Percentiles rank a stretch among this genome's conserved stretches.
Evolutionary conservation across 2,329 filamentous ascomycete species (phyloP).

Genomic region (Talaromyces verruculosus): DNA sequence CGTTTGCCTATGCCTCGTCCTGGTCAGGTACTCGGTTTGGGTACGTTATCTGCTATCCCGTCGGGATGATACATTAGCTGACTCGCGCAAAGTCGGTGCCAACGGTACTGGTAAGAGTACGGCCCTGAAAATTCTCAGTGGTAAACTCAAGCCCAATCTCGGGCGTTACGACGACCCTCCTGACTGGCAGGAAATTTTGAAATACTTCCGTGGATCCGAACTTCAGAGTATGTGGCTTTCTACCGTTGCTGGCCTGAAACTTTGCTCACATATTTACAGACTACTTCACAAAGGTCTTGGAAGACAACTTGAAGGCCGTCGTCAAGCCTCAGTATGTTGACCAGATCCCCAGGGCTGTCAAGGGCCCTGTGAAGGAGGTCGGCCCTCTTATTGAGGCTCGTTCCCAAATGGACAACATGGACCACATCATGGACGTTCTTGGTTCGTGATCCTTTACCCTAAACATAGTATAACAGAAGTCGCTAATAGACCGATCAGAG

Average conservation of each 20-base stretch:
- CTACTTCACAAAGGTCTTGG: constrained; percentile 97
- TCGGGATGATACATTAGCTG: background rate
- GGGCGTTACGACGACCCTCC: constrained; percentile 94
- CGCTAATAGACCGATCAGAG: constrained; percentile 53
- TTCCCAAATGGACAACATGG: constrained; percentile 72
- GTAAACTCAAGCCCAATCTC: constrained; percentile 97
- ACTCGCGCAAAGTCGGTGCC: constrained; percentile 68
- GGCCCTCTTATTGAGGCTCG: constrained; percentile 74
- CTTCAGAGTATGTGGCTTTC: constrained; percentile 71
- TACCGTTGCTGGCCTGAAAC: background rate
- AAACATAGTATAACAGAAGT: background rate
- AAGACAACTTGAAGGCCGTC: constrained; percentile 95
- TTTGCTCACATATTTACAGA: constrained; percentile 53
- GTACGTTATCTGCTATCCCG: constrained; percentile 6
- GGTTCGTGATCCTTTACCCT: constrained; percentile 46
- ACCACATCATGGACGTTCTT: constrained; percentile 79
- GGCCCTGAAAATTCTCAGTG: constrained; percentile 97
- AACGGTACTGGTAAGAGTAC: constrained; percentile 99
- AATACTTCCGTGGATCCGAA: constrained; percentile 96
- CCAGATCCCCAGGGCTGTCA: constrained; percentile 91
- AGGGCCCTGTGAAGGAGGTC: constrained; percentile 76
- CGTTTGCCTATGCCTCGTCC: constrained; percentile 92
- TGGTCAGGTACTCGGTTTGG: constrained; percentile 86
- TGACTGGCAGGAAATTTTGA: constrained; percentile 98
- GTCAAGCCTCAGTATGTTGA: constrained; percentile 99